These are phyloP conservation scores for Leccinum longicurvipes DNA, from an alignment of 768 basidiomycete species.

Conservation along the genomic window DNA sequence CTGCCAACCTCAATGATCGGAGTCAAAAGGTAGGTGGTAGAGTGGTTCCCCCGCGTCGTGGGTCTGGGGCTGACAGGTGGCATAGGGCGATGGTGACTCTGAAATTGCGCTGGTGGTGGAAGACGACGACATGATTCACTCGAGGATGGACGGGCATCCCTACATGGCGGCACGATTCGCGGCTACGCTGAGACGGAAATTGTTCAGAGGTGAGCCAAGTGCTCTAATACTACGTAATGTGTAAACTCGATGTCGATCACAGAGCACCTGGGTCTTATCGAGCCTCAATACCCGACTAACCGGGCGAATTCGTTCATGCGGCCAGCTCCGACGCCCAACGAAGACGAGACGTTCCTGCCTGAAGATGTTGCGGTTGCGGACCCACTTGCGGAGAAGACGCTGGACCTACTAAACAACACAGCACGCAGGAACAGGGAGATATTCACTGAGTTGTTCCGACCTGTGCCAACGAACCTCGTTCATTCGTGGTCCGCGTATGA, in stretches of 20 bases:
- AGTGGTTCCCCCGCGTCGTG: neutral
- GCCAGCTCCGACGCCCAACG: constrained; percentile 69
- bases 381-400: constrained; percentile 62
- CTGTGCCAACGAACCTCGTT: constrained; percentile 83
- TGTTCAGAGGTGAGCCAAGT: constrained; percentile 65
- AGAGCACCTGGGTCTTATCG: constrained; percentile 88
- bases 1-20: constrained; percentile 90
- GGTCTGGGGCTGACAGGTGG: constrained; percentile 6
- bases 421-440: constrained; percentile 80
- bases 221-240: neutral
- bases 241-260: constrained; percentile 11
- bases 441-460: constrained; percentile 82
- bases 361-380: constrained; percentile 75
- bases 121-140: constrained; percentile 73
- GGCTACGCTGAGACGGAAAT: constrained; percentile 72
- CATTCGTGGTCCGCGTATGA: constrained; percentile 77
- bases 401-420: constrained; percentile 61
- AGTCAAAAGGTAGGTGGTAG: constrained; percentile 58
- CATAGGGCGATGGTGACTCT: constrained; percentile 86
- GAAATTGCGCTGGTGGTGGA: constrained; percentile 94
- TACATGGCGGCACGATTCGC: constrained; percentile 80
- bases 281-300: constrained; percentile 55
- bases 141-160: constrained; percentile 73
- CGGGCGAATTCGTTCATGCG: constrained; percentile 61
- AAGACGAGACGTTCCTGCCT: constrained; percentile 54